A percentile compares a stretch with the other conserved stretches of the same genome.
These are phyloP conservation scores for Phialophora chinensis DNA, from an alignment of 2,329 filamentous ascomycete species.

Conservation along the genomic window DNA sequence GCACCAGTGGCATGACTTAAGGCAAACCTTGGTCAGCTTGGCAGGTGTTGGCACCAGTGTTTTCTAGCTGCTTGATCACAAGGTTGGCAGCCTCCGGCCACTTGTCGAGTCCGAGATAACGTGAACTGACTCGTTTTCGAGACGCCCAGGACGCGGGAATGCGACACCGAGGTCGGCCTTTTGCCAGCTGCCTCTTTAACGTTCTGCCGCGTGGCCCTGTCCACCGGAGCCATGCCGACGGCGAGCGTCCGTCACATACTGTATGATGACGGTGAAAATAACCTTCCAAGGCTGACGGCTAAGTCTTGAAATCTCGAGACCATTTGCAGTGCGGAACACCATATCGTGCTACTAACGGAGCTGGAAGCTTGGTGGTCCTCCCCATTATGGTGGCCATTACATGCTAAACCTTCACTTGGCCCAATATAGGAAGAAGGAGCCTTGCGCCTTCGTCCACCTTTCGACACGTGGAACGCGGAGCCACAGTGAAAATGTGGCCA, in stretches of 20 bases:
- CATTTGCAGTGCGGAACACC: neutral
- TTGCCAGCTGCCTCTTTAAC: neutral
- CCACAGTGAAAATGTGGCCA: slow-evolving; percentile 23
- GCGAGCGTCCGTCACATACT: neutral
- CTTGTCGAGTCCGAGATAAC: neutral
- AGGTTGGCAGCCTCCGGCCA: neutral
- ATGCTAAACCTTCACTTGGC: neutral
- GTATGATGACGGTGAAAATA: neutral
- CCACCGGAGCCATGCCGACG: slow-evolving; percentile 1
- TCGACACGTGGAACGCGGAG: slow-evolving; percentile 34
- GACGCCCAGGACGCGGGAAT: neutral
- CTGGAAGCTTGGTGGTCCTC: neutral
- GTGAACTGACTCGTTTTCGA: neutral
- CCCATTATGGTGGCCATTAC: neutral
- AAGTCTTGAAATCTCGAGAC: neutral
- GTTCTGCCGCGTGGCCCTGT: neutral
- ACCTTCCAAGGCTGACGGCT: neutral
- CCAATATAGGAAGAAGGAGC: slow-evolving; percentile 5
- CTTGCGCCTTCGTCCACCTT: slow-evolving; percentile 24
- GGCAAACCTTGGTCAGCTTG: slow-evolving; percentile 9
- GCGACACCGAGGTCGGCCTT: neutral
- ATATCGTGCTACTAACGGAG: neutral
- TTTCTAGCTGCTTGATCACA: neutral
- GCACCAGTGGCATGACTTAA: slow-evolving; percentile 14
- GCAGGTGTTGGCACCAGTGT: neutral